Evolutionary conservation across 495 filamentous ascomycete species (phyloP), one percentile per base, ranked within the genome.

Genomic region (Hypoxylon lienhwacheense): DNA sequence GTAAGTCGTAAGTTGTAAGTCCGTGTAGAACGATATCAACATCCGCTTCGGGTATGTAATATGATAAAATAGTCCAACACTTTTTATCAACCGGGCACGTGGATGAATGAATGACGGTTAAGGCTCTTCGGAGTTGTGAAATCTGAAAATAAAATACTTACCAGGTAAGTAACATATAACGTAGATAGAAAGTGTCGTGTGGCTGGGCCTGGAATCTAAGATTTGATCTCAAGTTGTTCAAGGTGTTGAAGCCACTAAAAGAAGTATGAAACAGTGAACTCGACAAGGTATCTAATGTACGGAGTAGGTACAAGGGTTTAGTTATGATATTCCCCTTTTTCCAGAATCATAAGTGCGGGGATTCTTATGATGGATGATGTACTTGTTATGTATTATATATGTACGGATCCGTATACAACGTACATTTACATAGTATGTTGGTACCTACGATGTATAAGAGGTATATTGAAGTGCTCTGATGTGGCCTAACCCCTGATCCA

Each of bases 401-500:
- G n/a, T n/a, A n/a, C n/a, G n/a, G n/a, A n/a, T n/a, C n/a, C n/a
- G n/a, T n/a, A n/a, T n/a, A n/a, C n/a, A n/a, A n/a, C n/a, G n/a
- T n/a, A 41, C 24, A 5, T 5, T 8, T 26, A 8, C 24, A 26
- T 26, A 26, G 24, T 26, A 26, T 26, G 4, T 5, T 26, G 24
- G 24, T 26, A 41, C 19, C 21, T 41, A n/a, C n/a, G n/a, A n/a
- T n/a, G n/a, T n/a, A n/a, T n/a, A n/a, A n/a, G n/a, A n/a, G n/a
- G n/a, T n/a, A n/a, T n/a, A n/a, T n/a, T n/a, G 39, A 56, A 32
- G 21, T 24, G 39, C 45, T 50, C 40, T 12, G 37, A 53, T 49
- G 36, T 51, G 39, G 34, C 31, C 40, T 40, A 43, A 55, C 58
- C 58, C 57, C 58, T 61, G 58, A 55, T 55, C 58, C 52, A 51